A percentile compares a stretch with the other conserved stretches of the same genome.
phyloP scores from a whole-genome alignment of 2,329 filamentous ascomycete genomes.

The Macrophomina phaseolina region DNA sequence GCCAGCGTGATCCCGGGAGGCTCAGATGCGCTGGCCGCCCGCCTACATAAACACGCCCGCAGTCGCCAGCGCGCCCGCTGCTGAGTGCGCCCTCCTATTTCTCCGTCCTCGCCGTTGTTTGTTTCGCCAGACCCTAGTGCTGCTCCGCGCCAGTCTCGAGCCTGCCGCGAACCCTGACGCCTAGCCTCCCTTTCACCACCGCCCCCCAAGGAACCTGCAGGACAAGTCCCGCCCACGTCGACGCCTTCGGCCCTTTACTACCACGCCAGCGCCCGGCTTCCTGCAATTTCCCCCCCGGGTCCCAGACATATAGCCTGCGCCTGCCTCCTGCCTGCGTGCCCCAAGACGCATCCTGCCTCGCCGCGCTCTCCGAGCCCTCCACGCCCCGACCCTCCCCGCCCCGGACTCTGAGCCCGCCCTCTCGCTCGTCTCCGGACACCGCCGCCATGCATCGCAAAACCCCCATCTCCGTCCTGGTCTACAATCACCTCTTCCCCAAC shows the following conservation, averaged over 20 bases:
- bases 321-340: slow-evolving; percentile 15
- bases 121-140: slow-evolving; percentile 23
- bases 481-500: slow-evolving; percentile 74
- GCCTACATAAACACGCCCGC: slow-evolving; percentile 24
- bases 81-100: slow-evolving; percentile 6
- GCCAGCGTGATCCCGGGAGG: slow-evolving; percentile 25
- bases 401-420: not conserved
- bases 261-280: slow-evolving; percentile 10
- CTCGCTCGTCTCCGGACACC: slow-evolving; percentile 3
- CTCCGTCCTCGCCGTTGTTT: not conserved
- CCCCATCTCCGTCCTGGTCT: slow-evolving; percentile 73
- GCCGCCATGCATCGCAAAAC: slow-evolving; percentile 71
- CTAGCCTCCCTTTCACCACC: slow-evolving; percentile 23
- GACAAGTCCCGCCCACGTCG: slow-evolving; percentile 7
- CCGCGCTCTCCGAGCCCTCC: not conserved
- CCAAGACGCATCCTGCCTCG: not conserved
- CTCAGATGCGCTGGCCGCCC: slow-evolving; percentile 23
- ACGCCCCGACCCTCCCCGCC: not conserved
- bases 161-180: slow-evolving; percentile 18
- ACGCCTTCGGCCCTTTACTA: slow-evolving; percentile 21
- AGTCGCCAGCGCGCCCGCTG: slow-evolving; percentile 14
- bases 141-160: not conserved
- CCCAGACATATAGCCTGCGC: slow-evolving; percentile 20
- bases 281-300: slow-evolving; percentile 27
- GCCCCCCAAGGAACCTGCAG: slow-evolving; percentile 18